phyloP scores from a whole-genome alignment of 1,139 yeast genomes.

The Oligophagozyma castellii region DNA sequence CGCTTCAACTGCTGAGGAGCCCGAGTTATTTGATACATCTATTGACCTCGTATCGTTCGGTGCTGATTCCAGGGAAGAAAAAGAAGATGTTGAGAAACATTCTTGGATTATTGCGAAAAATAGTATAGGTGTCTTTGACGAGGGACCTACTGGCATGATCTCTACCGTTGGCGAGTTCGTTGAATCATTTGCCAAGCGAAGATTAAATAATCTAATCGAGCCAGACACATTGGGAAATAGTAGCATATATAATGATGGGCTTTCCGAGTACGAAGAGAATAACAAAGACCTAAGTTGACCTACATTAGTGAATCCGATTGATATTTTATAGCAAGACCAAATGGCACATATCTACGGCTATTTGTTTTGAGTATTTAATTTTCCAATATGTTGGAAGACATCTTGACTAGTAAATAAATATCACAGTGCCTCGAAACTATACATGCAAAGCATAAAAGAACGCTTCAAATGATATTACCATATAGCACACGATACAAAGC shows the following conservation, averaged over 20 bases:
- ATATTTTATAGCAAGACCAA: neutral
- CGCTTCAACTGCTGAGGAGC: constrained; percentile 1
- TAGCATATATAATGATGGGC: too few relatives aligned
- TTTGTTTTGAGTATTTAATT: too few relatives aligned
- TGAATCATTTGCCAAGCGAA: constrained; percentile 19
- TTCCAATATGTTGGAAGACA: too few relatives aligned
- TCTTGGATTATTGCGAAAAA: constrained; percentile 38
- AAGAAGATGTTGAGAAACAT: neutral
- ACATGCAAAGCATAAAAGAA: too few relatives aligned
- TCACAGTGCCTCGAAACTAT: too few relatives aligned
- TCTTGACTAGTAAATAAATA: too few relatives aligned
- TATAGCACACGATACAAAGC: constrained; percentile 23
- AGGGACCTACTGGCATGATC: constrained; percentile 60
- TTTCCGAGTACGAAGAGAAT: too few relatives aligned
- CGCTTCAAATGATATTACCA: constrained; percentile 10
- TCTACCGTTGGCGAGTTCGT: constrained; percentile 44
- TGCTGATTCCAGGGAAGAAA: too few relatives aligned
- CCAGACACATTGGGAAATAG: constrained; percentile 1
- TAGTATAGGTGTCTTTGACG: constrained; percentile 42
- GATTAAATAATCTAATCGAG: constrained; percentile 3
- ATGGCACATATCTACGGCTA: too few relatives aligned
- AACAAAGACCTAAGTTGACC: too few relatives aligned
- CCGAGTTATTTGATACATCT: neutral
- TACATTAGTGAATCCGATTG: neutral
- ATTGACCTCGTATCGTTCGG: too few relatives aligned